phyloP scores from a whole-genome alignment of 352 stramenopile genomes.

The Peronospora farinosa region DNA sequence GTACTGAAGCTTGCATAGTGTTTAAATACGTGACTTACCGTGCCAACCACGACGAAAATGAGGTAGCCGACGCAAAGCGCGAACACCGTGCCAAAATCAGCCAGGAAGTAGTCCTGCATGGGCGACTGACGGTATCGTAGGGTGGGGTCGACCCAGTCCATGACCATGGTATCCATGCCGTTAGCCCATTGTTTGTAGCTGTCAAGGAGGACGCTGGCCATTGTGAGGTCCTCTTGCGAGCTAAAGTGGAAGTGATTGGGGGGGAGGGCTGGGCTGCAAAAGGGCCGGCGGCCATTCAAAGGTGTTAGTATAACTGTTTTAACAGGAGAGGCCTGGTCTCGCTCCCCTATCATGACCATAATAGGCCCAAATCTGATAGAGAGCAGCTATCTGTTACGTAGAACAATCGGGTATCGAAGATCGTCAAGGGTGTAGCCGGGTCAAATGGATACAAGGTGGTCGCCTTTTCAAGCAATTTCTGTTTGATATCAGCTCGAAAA shows the following conservation, averaged over 20 bases:
- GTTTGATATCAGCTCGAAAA: slow-evolving; percentile 3
- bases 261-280: slow-evolving; percentile 14
- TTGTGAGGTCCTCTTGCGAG: slow-evolving; percentile 17
- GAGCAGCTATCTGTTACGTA: slow-evolving; percentile 12
- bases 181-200: slow-evolving; percentile 36
- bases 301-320: slow-evolving; percentile 16
- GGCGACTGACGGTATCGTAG: slow-evolving; percentile 29
- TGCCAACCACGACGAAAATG: slow-evolving; percentile 51
- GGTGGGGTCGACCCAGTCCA: slow-evolving; percentile 36
- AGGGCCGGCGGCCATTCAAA: slow-evolving; percentile 31
- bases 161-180: slow-evolving; percentile 30
- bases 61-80: slow-evolving; percentile 59
- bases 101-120: slow-evolving; percentile 33
- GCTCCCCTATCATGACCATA: slow-evolving; percentile 1
- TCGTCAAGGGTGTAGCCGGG: not conserved
- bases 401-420: slow-evolving; percentile 6
- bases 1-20: not conserved
- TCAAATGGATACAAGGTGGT: slow-evolving; percentile 10
- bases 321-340: slow-evolving; percentile 16
- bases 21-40: slow-evolving; percentile 13
- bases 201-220: slow-evolving; percentile 29
- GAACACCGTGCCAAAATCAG: slow-evolving; percentile 33
- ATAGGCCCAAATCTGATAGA: not conserved
- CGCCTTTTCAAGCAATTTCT: slow-evolving; percentile 5
- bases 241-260: slow-evolving; percentile 26